Base-by-base conservation (phyloP, 768 basidiomycete genomes). In the Tylopilus balloui region DNA sequence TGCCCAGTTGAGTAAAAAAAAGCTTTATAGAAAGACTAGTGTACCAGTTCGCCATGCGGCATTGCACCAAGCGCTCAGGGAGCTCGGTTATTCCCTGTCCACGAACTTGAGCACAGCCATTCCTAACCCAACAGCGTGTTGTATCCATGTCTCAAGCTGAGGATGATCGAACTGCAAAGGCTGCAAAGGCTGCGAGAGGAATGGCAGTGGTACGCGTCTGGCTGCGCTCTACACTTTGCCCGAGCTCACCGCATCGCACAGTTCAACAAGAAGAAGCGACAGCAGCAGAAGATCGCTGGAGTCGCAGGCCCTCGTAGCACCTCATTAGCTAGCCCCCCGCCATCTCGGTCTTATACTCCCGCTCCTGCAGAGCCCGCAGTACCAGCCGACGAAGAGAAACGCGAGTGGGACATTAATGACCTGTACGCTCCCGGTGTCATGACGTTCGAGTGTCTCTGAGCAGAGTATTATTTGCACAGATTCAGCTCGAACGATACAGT, bases 251-350 rank as follows among this genome's bases (percentile, higher is more conserved):
- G 41, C 43, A 20, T 45, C 29, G 20, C 43, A 40, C 67, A 91
- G 88, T 76, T 91, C 65, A 88, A 90, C 76, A 88, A 87, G 69
- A 88, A 90, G 76, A 88, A 87, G 69, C 78, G 84, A 51, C 86
- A 86, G 56, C 83, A 83, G 59, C 80, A 86, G 71, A 88, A 87
- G 66, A 73, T 73, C 34, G 10, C 45, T 20, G 53, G 43, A 15
- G 49, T 42, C 24, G 73, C 71, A 40, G 79, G 73, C 47, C 42
- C 51, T 53, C 64, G 61, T 62, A 54, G 51, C 62, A 36, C 42
- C 38, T 62, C 61, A 28, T 65, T 71, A 42, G 71, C 73, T 27
- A 75, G 73, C 49, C 74, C 74, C 10, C 73, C 78, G 14, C 70
- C 72, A 6, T 76, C 75, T 38, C 65, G 76, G 53, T 71, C 79